Percentiles rank a stretch among this genome's conserved stretches.
phyloP scores from a whole-genome alignment of 495 filamentous ascomycete species.

The Penicillium diatomitis region DNA sequence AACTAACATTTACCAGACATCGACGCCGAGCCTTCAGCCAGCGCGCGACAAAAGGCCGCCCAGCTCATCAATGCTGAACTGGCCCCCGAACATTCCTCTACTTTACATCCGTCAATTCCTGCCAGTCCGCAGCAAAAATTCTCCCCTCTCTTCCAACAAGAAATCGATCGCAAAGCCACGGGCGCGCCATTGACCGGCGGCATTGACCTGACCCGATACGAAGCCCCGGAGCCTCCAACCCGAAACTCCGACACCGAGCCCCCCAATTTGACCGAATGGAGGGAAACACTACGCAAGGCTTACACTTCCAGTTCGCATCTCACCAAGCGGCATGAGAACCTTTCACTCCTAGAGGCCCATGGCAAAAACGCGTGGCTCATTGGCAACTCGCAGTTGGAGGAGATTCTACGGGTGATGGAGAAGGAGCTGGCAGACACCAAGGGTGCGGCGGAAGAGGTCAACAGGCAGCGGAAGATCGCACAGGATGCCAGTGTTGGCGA shows the following conservation, averaged over 20 bases:
- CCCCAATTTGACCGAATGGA: constrained; percentile 31
- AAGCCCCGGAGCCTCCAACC: constrained; percentile 45
- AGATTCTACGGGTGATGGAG: constrained; percentile 62
- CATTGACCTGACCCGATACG: constrained; percentile 79
- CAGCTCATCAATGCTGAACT: constrained; percentile 59
- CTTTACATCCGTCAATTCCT: constrained; percentile 33
- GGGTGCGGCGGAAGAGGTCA: constrained; percentile 58
- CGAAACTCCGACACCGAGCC: constrained; percentile 20
- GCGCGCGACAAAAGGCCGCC: constrained; percentile 48
- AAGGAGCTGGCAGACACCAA: constrained; percentile 60
- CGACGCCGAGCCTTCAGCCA: constrained; percentile 54
- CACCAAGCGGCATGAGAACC: constrained; percentile 52
- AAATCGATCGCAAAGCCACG: constrained; percentile 50
- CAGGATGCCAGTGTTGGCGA: constrained; percentile 65
- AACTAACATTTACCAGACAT: constrained; percentile 47
- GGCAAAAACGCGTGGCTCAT: constrained; percentile 91
- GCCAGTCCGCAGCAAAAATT: constrained; percentile 35
- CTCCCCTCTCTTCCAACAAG: constrained; percentile 52
- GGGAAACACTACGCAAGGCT: constrained; percentile 32
- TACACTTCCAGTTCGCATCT: constrained; percentile 63
- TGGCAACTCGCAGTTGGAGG: constrained; percentile 70
- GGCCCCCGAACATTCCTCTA: constrained; percentile 30
- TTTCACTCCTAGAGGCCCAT: constrained; percentile 64
- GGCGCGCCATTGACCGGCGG: constrained; percentile 45
- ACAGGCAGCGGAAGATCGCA: constrained; percentile 55